phyloP scores from a whole-genome alignment of 2,329 filamentous ascomycete species.

The Microcyclospora pomicola region DNA sequence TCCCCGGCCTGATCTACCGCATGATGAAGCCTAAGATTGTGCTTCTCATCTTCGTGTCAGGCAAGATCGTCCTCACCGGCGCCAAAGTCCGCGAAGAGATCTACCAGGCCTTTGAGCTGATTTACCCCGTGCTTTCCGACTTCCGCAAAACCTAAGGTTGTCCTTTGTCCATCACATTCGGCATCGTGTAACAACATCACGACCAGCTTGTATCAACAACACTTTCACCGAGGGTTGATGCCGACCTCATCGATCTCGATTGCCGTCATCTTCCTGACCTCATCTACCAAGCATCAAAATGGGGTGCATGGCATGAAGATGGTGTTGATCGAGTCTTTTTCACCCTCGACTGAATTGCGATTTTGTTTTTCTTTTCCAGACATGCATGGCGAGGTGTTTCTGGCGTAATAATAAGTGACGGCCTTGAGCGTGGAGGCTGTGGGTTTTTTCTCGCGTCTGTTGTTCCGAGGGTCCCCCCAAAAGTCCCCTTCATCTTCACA shows the following conservation, averaged over 20 bases:
- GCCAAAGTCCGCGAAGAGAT: conserved; percentile 98
- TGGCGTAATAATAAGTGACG: conserved; percentile 8
- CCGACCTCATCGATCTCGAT: conserved; percentile 10
- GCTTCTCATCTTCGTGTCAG: conserved; percentile 90
- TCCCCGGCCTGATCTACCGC: conserved; percentile 97
- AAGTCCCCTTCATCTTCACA: too few relatives aligned
- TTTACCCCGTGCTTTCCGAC: conserved; percentile 77
- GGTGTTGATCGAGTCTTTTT: conserved; percentile 4
- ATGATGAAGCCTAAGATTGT: conserved; percentile 99
- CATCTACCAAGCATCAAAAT: conserved; percentile 1
- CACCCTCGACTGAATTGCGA: conserved; percentile 1
- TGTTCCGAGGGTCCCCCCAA: too few relatives aligned
- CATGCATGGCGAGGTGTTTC: conserved; percentile 20
- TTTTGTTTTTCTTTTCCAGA: conserved; percentile 9
- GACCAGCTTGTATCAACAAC: conserved; percentile 15
- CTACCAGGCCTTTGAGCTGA: conserved; percentile 91
- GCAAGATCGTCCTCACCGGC: conserved; percentile 95
- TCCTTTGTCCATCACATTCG: conserved; percentile 4
- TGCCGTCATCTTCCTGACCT: neutral
- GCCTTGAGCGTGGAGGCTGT: conserved; percentile 11
- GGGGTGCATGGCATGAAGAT: conserved; percentile 1
- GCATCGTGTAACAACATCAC: conserved; percentile 17
- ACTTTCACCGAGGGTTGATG: conserved; percentile 14
- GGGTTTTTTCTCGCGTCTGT: neutral
- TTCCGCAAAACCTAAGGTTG: conserved; percentile 20